phyloP scores from a whole-genome alignment of 2,329 filamentous ascomycete species.

The Fusarium pseudonygamai region DNA sequence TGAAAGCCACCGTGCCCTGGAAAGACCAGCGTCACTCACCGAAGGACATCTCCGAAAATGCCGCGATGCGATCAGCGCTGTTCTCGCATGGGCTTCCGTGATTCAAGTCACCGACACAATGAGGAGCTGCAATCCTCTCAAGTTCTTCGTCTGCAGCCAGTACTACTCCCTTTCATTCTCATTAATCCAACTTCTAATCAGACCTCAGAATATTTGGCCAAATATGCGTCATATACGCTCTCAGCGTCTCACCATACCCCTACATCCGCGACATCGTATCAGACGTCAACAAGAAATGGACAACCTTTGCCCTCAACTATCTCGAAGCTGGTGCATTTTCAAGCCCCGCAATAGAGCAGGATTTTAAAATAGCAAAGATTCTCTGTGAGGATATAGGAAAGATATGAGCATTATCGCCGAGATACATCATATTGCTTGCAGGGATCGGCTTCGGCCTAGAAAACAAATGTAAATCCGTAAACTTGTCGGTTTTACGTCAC shows the following conservation, averaged over 20 bases:
- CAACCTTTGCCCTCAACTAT: conserved; percentile 5
- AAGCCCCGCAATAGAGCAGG: conserved; percentile 20
- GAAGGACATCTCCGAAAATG: conserved; percentile 32
- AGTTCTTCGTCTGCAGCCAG: conserved; percentile 31
- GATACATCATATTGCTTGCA: fast-evolving
- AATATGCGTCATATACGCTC: conserved; percentile 21
- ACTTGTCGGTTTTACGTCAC: not conserved
- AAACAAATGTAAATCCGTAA: not conserved
- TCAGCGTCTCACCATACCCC: conserved; percentile 25
- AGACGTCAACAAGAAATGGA: conserved; percentile 20
- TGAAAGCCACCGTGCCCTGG: conserved; percentile 9
- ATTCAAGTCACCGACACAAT: conserved; percentile 25
- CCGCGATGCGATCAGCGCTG: conserved; percentile 15
- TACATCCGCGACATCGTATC: conserved; percentile 19
- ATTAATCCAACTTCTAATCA: fast-evolving
- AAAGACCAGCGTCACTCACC: conserved; percentile 8
- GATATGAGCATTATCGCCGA: not conserved
- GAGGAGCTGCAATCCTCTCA: conserved; percentile 29
- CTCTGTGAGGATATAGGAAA: conserved; percentile 23
- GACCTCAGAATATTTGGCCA: conserved; percentile 12
- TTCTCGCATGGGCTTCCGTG: conserved; percentile 6
- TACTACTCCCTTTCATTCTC: not conserved
- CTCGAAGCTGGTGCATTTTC: conserved; percentile 1
- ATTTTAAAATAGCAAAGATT: conserved; percentile 24
- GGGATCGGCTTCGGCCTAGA: not conserved